Conservation (phyloP, 73 alveolate species). For the Stentor coeruleus region DNA sequence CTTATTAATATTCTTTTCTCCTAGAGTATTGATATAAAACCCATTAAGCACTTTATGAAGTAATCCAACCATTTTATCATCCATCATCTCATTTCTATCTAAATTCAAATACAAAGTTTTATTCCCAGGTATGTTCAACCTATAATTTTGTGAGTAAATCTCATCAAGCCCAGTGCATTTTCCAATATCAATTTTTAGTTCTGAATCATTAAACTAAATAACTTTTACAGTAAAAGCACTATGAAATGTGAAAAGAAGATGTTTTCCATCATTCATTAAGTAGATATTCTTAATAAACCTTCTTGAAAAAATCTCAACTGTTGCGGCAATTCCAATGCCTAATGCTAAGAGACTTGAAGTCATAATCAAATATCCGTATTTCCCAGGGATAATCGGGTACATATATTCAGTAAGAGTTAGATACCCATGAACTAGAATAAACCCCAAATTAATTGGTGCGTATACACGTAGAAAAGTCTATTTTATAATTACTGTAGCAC, state of each 20-base stretch:
- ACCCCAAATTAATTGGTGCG: constrained; percentile 10
- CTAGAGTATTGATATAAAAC: not conserved
- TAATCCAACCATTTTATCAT: not conserved
- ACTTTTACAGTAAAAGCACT: constrained; percentile 19
- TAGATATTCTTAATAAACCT: not conserved
- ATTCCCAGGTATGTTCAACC: not conserved
- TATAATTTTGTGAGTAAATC: not conserved
- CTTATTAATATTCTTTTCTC: not conserved
- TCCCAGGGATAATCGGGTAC: constrained; percentile 13
- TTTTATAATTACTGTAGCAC: not conserved
- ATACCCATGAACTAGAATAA: constrained; percentile 1
- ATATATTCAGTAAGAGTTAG: not conserved
- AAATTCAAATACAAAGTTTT: not conserved
- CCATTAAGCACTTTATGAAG: not conserved
- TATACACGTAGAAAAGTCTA: not conserved
- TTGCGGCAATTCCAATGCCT: not conserved
- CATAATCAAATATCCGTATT: not conserved
- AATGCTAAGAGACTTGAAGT: not conserved
- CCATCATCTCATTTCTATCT: not conserved
- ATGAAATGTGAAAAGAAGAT: not conserved
- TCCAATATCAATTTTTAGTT: not conserved
- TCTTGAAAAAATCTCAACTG: not conserved
- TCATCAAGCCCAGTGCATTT: not conserved
- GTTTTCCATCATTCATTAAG: not conserved
- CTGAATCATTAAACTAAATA: not conserved